Evolutionary conservation across 768 basidiomycete species (phyloP), one percentile per base, ranked within the genome.

Genomic region (Fomitopsis serialis): DNA sequence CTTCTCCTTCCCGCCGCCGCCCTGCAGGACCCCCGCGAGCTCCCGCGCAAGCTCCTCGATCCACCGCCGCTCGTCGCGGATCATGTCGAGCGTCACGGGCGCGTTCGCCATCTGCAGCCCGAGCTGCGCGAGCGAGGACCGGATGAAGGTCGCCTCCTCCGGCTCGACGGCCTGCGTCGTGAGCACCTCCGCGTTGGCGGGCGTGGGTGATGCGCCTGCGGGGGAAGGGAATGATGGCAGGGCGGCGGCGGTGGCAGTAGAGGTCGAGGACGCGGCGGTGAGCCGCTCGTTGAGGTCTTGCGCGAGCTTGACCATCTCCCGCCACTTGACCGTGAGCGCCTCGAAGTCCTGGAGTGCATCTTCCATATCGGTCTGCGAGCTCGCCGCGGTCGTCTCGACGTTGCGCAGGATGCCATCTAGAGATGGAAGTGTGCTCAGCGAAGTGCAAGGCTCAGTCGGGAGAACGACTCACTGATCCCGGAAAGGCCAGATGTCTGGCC

Each of bases 271-370:
- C n/a, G n/a, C 64, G 0, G 79, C 78, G 7, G 85, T 84, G 23
- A 97, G 75, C 57, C 82, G 89, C 53, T 89, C 82, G 63, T 92
- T 94, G 56, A 98, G 79, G 35, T 95, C 87, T 48, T 85, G 86
- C 2, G 96, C 94, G 22, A 98, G 77, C 27, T 80, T 80, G 53
- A 95, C 94, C 85, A 98, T 96, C 60, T 95, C 92, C 58, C 83
- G 87, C 1, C 94, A 93, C 65, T 95, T 90, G 45, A 86, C 75
- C 88, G 90, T 94, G 44, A 98, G 71, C 0, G 87, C 87, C 65
- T 98, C 92, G 32, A 98, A 78, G 63, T 98, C 97, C 58, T 83
- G 76, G 29, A 98, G 75, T 0, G 93, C 89, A 58, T 85, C 82
- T 23, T 77, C 76, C 72, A 98, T 80, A 57, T 84, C 76, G 8